Conservation (phyloP, 2,329 filamentous ascomycete genomes). For the Colletotrichum karsti region DNA sequence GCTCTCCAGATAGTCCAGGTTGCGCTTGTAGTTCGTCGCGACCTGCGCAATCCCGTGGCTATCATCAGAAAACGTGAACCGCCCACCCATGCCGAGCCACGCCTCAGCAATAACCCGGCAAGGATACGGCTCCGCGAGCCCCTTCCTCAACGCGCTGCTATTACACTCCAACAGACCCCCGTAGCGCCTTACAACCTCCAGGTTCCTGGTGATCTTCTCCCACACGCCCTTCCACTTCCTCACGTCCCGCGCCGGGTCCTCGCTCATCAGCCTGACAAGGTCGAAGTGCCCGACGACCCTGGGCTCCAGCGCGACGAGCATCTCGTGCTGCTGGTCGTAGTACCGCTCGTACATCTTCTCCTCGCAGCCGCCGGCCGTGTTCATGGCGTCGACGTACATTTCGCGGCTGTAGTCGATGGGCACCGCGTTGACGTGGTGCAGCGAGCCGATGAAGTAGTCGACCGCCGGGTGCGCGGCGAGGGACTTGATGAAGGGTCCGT, state of each 20-base stretch:
- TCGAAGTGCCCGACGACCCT: slow-evolving; percentile 94
- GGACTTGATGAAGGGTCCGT: slow-evolving; percentile 62
- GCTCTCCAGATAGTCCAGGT: slow-evolving; percentile 74
- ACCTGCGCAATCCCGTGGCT: slow-evolving; percentile 90
- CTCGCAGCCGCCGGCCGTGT: slow-evolving; percentile 62
- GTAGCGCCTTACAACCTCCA: slow-evolving; percentile 75
- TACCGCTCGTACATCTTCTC: slow-evolving; percentile 82
- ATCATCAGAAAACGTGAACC: slow-evolving; percentile 93
- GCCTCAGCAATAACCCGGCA: slow-evolving; percentile 80
- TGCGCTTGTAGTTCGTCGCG: slow-evolving; percentile 80
- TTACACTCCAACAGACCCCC: slow-evolving; percentile 91
- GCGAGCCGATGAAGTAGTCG: slow-evolving; percentile 92
- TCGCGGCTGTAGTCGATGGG: slow-evolving; percentile 87
- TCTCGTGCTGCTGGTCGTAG: slow-evolving; percentile 86
- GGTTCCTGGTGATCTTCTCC: slow-evolving; percentile 77
- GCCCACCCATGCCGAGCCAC: slow-evolving; percentile 77
- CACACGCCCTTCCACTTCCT: slow-evolving; percentile 71
- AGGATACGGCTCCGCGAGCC: slow-evolving; percentile 90
- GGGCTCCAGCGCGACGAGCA: slow-evolving; percentile 78
- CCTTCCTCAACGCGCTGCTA: slow-evolving; percentile 86
- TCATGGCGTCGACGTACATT: slow-evolving; percentile 72
- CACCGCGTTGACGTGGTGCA: slow-evolving; percentile 87
- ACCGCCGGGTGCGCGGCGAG: slow-evolving; percentile 70
- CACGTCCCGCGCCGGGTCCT: slow-evolving; percentile 71
- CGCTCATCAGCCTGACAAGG: slow-evolving; percentile 82